These are phyloP conservation scores for Aspergillus quadrilineatus DNA, from an alignment of 2,329 filamentous ascomycete genomes.

Conservation along the genomic window DNA sequence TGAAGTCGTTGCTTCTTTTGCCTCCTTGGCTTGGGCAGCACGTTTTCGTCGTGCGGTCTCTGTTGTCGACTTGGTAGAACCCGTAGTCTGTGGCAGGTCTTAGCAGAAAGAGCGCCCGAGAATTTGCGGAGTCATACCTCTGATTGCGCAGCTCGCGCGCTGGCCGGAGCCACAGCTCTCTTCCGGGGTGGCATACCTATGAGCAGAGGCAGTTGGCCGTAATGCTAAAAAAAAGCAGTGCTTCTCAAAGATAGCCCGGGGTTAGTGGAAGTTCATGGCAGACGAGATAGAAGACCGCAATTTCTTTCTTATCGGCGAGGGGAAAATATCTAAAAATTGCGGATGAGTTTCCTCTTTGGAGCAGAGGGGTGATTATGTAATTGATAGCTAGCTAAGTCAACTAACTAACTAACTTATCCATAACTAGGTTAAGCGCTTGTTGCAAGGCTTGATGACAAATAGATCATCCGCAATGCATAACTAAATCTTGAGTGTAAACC, in stretches of 20 bases:
- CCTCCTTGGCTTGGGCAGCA: slow-evolving; percentile 28
- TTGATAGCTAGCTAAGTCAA: slow-evolving; percentile 9
- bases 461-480: background rate
- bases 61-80: slow-evolving; percentile 17
- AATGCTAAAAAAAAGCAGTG: background rate
- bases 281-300: slow-evolving; percentile 15
- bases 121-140: slow-evolving; percentile 31
- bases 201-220: background rate
- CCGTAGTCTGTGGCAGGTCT: slow-evolving; percentile 17
- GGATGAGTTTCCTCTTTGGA: slow-evolving; percentile 19
- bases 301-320: slow-evolving; percentile 28
- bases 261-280: slow-evolving; percentile 15
- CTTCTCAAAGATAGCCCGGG: background rate
- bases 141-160: slow-evolving; percentile 27
- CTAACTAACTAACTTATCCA: slow-evolving; percentile 3
- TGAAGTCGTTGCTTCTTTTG: slow-evolving; percentile 23
- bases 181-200: slow-evolving; percentile 39
- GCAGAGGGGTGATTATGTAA: slow-evolving; percentile 15
- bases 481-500: too few species aligned
- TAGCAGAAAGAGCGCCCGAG: slow-evolving; percentile 13
- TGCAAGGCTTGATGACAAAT: slow-evolving; percentile 8
- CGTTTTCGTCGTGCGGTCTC: slow-evolving; percentile 31
- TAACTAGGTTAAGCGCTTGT: background rate
- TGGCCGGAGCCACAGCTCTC: slow-evolving; percentile 33
- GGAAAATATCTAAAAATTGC: slow-evolving; percentile 21